Evolutionary conservation across 1,284 basidiomycete species (phyloP).

Genomic region (Laetiporus sulphureus): DNA sequence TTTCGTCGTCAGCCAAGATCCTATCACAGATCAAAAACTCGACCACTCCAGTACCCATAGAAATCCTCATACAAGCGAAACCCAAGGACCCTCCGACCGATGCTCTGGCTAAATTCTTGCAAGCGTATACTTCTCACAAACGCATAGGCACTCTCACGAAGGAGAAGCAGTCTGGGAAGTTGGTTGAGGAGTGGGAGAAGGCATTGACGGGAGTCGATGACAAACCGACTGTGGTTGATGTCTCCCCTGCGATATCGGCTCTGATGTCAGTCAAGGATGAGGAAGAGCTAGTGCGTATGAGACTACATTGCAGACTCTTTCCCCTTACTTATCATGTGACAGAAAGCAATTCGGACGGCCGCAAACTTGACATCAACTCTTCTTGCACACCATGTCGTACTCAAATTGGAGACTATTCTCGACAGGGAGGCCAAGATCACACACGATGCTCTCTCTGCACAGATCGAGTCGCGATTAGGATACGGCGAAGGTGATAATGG

Average conservation of each 20-base stretch:
- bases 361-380: constrained; percentile 82
- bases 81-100: constrained; percentile 68
- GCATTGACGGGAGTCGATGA: constrained; percentile 41
- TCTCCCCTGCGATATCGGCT: constrained; percentile 68
- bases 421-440: constrained; percentile 89
- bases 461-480: constrained; percentile 84
- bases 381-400: constrained; percentile 80
- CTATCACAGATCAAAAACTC: constrained; percentile 61
- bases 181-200: constrained; percentile 76
- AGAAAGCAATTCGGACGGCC: constrained; percentile 78
- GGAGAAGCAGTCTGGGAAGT: constrained; percentile 75
- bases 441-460: constrained; percentile 79
- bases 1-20: constrained; percentile 53
- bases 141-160: constrained; percentile 70
- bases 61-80: constrained; percentile 67
- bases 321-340: constrained; percentile 1
- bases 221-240: constrained; percentile 75
- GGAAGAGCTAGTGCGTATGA: constrained; percentile 73
- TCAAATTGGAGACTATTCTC: constrained; percentile 85
- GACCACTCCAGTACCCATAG: constrained; percentile 48
- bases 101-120: constrained; percentile 56
- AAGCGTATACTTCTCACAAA: constrained; percentile 47
- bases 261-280: constrained; percentile 87
- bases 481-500: constrained; percentile 70
- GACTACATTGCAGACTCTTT: background rate